Conservation (phyloP, 345 rosid species). For the Psidium friedrichsthalianum region DNA sequence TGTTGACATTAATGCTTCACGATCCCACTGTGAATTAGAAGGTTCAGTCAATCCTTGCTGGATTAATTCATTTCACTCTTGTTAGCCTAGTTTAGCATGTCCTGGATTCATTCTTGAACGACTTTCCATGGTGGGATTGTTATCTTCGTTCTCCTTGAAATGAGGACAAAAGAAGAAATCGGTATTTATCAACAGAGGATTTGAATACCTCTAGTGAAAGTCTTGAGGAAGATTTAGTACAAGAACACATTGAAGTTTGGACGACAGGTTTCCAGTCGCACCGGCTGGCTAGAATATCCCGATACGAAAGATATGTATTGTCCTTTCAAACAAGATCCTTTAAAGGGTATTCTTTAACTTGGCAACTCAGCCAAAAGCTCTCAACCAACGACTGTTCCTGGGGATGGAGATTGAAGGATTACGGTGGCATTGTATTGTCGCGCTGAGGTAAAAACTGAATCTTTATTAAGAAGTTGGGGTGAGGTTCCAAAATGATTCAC, state of each 20-base stretch:
- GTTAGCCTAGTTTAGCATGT: neutral
- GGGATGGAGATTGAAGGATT: neutral
- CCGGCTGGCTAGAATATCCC: no score
- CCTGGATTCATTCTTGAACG: neutral
- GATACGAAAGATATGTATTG: no score
- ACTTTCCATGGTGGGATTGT: rapidly evolving
- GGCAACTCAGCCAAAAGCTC: neutral
- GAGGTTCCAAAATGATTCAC: rapidly evolving
- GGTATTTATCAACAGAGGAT: no score
- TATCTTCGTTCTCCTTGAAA: neutral
- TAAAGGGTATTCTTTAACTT: neutral
- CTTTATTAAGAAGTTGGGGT: neutral
- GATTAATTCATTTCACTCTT: neutral
- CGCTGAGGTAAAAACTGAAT: neutral
- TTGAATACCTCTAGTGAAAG: neutral
- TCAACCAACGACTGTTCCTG: rapidly evolving
- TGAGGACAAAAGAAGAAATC: neutral
- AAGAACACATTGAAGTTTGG: no score
- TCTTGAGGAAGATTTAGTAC: no score
- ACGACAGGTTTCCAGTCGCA: no score
- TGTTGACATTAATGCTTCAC: neutral
- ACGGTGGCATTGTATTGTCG: neutral
- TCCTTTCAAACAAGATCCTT: no score
- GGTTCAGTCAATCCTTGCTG: neutral
- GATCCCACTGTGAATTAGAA: neutral